Evolutionary conservation across 176 grass and related monocot species (phyloP).

Genomic region (Eragrostis curvula): DNA sequence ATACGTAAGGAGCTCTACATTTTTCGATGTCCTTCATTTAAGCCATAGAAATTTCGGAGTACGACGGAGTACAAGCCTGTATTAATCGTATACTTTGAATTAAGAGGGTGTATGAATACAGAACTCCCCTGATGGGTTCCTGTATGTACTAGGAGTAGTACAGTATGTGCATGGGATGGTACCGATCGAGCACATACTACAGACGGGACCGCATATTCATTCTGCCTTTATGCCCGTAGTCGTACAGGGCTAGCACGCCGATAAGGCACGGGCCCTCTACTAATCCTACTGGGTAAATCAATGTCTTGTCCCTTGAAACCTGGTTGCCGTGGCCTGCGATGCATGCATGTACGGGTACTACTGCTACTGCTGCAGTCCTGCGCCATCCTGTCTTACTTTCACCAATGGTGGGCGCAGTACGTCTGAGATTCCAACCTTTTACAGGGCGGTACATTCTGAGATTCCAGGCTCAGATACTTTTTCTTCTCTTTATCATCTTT

Average conservation of each 20-base stretch:
- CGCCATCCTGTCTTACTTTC: neutral
- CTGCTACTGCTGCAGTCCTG: neutral
- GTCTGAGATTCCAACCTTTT: neutral
- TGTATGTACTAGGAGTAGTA: too few species aligned
- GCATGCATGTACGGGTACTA: neutral
- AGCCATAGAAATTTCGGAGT: neutral
- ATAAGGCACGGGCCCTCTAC: too few species aligned
- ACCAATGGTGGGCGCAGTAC: neutral
- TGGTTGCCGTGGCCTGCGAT: neutral
- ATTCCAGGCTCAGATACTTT: neutral
- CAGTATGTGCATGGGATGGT: too few species aligned
- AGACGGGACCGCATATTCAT: conserved; percentile 16
- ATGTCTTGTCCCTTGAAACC: conserved; percentile 10
- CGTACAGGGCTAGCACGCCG: neutral
- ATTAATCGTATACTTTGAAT: neutral
- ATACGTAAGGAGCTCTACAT: neutral
- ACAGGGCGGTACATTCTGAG: neutral
- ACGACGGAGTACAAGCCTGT: neutral
- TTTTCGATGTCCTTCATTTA: neutral
- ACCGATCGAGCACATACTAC: neutral
- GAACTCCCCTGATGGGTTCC: neutral
- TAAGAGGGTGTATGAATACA: neutral
- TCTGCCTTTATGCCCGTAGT: neutral
- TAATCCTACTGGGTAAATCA: conserved; percentile 12
- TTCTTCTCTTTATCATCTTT: neutral